Percentiles rank a stretch among this genome's conserved stretches.
phyloP scores from a whole-genome alignment of 148 eudicot genomes.

The Rheum nobile region DNA sequence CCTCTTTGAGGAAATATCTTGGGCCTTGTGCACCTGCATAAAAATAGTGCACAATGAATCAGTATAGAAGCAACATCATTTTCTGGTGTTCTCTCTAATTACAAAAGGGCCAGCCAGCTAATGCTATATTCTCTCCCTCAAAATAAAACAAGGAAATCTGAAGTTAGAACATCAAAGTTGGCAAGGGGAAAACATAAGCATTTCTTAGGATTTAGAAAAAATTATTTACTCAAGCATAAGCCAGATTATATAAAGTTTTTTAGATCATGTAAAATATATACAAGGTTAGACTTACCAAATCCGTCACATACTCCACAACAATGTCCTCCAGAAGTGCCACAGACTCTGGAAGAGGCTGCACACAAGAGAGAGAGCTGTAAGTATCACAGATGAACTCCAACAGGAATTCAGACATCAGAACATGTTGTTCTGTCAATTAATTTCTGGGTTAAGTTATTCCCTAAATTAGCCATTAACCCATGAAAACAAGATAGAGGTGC shows the following conservation, averaged over 20 bases:
- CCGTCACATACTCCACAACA: constrained; percentile 92
- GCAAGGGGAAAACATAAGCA: neutral
- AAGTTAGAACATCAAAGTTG: neutral
- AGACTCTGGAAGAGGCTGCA: constrained; percentile 92
- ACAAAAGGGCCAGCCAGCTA: neutral
- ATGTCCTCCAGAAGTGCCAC: constrained; percentile 94
- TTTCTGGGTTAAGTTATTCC: neutral
- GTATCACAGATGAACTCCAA: neutral
- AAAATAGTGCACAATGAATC: neutral
- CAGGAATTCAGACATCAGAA: neutral
- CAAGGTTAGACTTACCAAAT: constrained; percentile 51
- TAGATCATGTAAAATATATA: neutral
- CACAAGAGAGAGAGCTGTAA: constrained; percentile 2
- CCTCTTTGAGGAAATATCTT: constrained; percentile 75
- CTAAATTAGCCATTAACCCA: neutral
- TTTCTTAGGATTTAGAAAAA: neutral
- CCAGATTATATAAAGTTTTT: neutral
- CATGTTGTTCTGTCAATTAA: neutral
- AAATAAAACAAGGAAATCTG: neutral
- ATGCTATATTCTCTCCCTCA: neutral
- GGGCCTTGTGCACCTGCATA: constrained; percentile 82
- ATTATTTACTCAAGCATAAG: neutral
- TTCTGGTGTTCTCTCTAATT: no score
- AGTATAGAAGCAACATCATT: neutral
- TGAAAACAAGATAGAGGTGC: neutral